Conservation (phyloP, 371 early-diverging fungal species). For the Mortierella sp. region DNA sequence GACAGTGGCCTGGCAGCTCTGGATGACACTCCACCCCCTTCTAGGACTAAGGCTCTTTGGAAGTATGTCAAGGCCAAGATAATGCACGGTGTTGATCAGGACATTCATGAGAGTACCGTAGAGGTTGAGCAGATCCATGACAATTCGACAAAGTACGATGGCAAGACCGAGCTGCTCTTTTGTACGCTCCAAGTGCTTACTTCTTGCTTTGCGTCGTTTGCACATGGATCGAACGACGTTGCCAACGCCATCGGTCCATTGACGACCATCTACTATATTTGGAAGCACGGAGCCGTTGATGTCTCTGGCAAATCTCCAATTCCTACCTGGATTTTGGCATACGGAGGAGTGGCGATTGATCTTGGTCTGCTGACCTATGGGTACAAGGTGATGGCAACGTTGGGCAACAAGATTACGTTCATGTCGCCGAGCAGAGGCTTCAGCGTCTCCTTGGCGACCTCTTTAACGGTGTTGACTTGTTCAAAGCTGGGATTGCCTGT, state of each 20-base stretch:
- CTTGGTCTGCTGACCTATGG: conserved; percentile 76
- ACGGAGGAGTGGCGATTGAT: conserved; percentile 81
- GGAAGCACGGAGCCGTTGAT: conserved; percentile 65
- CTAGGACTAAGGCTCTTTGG: neutral
- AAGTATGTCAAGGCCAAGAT: conserved; percentile 10
- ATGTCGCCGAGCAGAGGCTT: conserved; percentile 86
- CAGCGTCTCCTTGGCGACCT: conserved; percentile 79
- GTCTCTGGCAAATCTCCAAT: conserved; percentile 58
- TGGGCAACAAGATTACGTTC: conserved; percentile 88
- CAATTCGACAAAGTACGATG: conserved; percentile 72
- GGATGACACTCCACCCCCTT: conserved; percentile 8
- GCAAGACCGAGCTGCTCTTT: conserved; percentile 82
- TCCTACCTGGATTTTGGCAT: conserved; percentile 77
- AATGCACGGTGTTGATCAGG: conserved; percentile 60
- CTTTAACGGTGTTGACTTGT: conserved; percentile 83
- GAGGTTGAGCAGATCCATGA: conserved; percentile 62
- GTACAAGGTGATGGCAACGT: conserved; percentile 71
- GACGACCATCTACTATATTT: conserved; percentile 72
- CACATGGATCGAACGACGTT: conserved; percentile 90
- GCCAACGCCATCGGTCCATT: conserved; percentile 88
- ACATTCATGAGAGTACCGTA: conserved; percentile 65
- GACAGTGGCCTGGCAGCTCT: conserved; percentile 15
- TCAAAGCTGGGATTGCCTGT: conserved; percentile 83
- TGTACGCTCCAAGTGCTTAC: conserved; percentile 85
- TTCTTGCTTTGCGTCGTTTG: conserved; percentile 83